phyloP scores from a whole-genome alignment of 805 yeast species.

The Yarrowia bubula region DNA sequence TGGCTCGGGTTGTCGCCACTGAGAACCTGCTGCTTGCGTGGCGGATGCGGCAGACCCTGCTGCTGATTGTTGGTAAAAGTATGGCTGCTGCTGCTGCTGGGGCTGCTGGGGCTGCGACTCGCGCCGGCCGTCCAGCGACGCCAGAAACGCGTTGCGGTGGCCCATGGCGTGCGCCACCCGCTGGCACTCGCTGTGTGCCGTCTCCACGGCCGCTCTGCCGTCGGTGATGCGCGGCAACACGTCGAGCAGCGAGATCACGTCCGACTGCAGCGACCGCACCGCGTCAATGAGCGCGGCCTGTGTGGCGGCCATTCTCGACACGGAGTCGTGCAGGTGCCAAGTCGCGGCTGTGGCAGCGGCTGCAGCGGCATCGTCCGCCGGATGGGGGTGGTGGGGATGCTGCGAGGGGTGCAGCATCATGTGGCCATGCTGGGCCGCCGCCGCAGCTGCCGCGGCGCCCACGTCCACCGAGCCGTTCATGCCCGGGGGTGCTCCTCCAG shows the following conservation, averaged over 20 bases:
- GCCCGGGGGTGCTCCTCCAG: conserved; percentile 10
- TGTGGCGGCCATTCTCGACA: conserved; percentile 7
- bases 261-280: conserved; percentile 8
- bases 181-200: conserved; percentile 19
- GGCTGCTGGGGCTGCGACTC: conserved; percentile 24
- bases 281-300: conserved; percentile 5
- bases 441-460: not conserved
- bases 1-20: conserved; percentile 19
- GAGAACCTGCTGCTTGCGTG: conserved; percentile 3
- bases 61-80: conserved; percentile 25
- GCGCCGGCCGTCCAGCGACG: conserved; percentile 13
- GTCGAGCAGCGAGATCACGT: conserved; percentile 2
- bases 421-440: conserved; percentile 11
- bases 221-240: conserved; percentile 17
- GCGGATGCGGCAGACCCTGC: conserved; percentile 7
- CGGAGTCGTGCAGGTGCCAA: conserved; percentile 19
- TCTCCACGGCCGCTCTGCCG: conserved; percentile 5
- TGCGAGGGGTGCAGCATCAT: conserved; percentile 21
- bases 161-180: conserved; percentile 18
- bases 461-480: conserved; percentile 17
- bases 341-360: conserved; percentile 24
- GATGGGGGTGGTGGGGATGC: conserved; percentile 20
- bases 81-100: conserved; percentile 20
- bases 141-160: conserved; percentile 18
- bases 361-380: conserved; percentile 12